Conservation (phyloP, 495 filamentous ascomycete species). For the Saxispiralis lemnorum region DNA sequence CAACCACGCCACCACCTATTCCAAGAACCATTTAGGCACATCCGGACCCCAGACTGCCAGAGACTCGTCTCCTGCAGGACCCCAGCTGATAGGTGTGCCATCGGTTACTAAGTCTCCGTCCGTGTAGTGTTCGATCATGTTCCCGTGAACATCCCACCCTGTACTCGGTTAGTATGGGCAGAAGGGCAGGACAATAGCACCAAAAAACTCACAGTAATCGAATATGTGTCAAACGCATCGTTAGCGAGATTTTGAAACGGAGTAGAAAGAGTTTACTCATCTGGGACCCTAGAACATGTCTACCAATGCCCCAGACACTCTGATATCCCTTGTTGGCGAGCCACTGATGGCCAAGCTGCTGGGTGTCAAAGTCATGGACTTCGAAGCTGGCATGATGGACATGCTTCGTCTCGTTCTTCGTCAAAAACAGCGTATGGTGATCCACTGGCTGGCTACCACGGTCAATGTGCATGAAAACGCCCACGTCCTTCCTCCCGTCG, state of each 20-base stretch:
- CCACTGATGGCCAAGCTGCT: constrained; percentile 53
- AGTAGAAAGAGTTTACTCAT: background rate
- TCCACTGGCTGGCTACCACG: constrained; percentile 39
- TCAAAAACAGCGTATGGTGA: constrained; percentile 35
- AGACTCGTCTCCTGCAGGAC: background rate
- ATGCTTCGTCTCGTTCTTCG: constrained; percentile 28
- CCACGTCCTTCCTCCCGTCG: constrained; percentile 23
- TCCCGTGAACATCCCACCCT: background rate
- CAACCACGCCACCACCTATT: too few species aligned
- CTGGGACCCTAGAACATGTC: constrained; percentile 37
- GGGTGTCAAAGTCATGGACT: constrained; percentile 55
- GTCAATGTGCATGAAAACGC: constrained; percentile 45
- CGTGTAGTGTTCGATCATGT: constrained; percentile 10
- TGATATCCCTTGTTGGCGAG: constrained; percentile 41
- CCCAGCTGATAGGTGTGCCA: constrained; percentile 6
- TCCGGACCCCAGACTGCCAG: constrained; percentile 10
- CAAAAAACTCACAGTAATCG: too few species aligned
- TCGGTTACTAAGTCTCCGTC: constrained; percentile 13
- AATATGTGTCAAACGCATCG: constrained; percentile 40
- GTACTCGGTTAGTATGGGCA: background rate
- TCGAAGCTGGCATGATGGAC: constrained; percentile 57
- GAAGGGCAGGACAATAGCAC: too few species aligned
- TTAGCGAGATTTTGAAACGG: constrained; percentile 31
- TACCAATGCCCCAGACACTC: constrained; percentile 50
- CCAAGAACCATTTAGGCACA: background rate